phyloP scores from a whole-genome alignment of 1,284 basidiomycete genomes.

The Puccinia horiana region DNA sequence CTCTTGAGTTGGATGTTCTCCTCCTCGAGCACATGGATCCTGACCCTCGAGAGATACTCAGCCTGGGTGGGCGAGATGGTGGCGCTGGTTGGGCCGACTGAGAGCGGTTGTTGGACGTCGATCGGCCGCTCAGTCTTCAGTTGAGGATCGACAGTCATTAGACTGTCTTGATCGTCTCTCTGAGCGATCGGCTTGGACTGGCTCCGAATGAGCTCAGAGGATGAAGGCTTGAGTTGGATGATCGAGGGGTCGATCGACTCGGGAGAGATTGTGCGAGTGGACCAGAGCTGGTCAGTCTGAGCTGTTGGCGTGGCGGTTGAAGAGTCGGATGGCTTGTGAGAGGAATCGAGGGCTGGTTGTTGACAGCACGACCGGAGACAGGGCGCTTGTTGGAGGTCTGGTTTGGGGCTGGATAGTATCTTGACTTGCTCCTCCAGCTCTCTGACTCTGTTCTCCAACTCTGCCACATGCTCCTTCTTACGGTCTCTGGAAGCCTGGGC shows the following conservation, averaged over 20 bases:
- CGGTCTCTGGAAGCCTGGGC: slow-evolving; percentile 47
- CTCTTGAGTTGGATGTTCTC: slow-evolving; percentile 33
- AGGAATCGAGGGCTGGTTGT: not conserved
- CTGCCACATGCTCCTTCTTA: slow-evolving; percentile 44
- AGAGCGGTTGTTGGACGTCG: not conserved
- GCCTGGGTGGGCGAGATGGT: slow-evolving; percentile 38
- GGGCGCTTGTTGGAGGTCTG: not conserved
- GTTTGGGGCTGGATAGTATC: not conserved
- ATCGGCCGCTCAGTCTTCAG: not conserved
- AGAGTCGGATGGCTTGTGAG: slow-evolving; percentile 3
- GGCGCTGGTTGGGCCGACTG: not conserved
- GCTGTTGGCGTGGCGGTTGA: not conserved
- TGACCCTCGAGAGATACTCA: slow-evolving; percentile 14
- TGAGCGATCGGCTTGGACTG: not conserved
- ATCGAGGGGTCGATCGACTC: slow-evolving; percentile 42
- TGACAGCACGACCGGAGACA: slow-evolving; percentile 10
- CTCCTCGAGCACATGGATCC: slow-evolving; percentile 40
- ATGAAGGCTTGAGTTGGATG: slow-evolving; percentile 13
- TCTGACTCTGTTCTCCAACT: slow-evolving; percentile 32
- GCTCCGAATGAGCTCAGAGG: not conserved
- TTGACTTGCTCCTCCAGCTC: slow-evolving; percentile 28
- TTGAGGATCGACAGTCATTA: slow-evolving; percentile 6
- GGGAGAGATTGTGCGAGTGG: not conserved
- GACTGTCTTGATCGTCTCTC: not conserved
- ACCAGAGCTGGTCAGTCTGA: not conserved